Evolutionary conservation across 2,329 filamentous ascomycete genomes (phyloP).

Genomic region (Claviceps africana): DNA sequence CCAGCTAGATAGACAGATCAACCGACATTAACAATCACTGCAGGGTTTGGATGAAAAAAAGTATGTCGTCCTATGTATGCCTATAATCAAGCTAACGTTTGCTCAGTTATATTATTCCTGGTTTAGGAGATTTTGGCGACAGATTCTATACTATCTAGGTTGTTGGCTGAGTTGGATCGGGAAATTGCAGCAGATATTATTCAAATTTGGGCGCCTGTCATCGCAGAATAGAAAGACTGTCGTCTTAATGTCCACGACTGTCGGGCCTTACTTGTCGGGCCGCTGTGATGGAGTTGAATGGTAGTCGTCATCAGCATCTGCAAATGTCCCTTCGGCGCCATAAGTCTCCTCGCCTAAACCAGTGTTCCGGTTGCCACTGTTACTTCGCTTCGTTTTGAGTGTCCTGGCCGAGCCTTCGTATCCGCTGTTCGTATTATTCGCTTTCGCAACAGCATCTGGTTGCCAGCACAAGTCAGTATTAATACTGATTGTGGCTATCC

Average conservation of each 20-base stretch:
- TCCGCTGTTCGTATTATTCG: slow-evolving; percentile 18
- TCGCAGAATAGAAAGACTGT: neutral
- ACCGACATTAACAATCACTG: neutral
- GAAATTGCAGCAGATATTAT: neutral
- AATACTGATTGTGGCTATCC: neutral
- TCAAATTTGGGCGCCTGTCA: neutral
- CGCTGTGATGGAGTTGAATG: slow-evolving; percentile 17
- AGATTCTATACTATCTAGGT: slow-evolving; percentile 78
- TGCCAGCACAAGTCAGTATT: neutral
- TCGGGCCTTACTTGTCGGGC: neutral
- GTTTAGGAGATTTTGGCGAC: slow-evolving; percentile 89
- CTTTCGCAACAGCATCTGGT: slow-evolving; percentile 37
- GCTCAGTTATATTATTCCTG: slow-evolving; percentile 80
- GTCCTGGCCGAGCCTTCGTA: slow-evolving; percentile 15
- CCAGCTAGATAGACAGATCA: neutral
- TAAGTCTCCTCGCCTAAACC: slow-evolving; percentile 32
- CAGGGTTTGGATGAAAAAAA: slow-evolving; percentile 92
- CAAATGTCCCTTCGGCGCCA: slow-evolving; percentile 38
- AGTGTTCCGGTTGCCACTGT: slow-evolving; percentile 10
- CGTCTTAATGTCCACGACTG: neutral
- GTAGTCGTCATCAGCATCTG: slow-evolving; percentile 40
- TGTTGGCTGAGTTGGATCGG: neutral
- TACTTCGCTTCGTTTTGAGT: slow-evolving; percentile 6
- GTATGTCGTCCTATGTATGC: slow-evolving; percentile 32
- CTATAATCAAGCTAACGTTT: slow-evolving; percentile 20